Base-by-base conservation (phyloP, 2,329 filamentous ascomycete genomes). In the Pezicula neosporulosa region DNA sequence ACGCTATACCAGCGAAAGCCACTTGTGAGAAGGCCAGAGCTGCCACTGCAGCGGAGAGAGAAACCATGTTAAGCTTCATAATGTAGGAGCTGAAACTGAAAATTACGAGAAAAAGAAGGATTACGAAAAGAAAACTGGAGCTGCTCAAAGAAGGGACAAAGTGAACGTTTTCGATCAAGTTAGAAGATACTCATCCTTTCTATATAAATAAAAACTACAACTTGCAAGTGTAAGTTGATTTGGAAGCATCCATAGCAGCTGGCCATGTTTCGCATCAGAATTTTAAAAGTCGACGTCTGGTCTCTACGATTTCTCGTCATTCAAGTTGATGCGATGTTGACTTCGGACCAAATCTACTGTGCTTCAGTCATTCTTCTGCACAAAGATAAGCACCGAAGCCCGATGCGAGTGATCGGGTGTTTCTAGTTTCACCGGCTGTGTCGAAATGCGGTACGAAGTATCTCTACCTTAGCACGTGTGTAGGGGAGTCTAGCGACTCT, bases 11-110 rank as follows among this genome's bases (percentile, higher is more conserved):
- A n/a, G 42, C 42, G 9, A 28, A 43, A 24, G 41, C 21, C 41
- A 21, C 16, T 27, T 43, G 41, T 8, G 41, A 43, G 21, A 43
- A 27, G 15, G 24, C 15, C 16, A 16, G 36, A 47, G 33, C 16
- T 24, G 37, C 44, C 19, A 50, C 21, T 50, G 48, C 44, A 21
- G 39, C 45, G 24, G 48, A 42, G 35, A 50, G 35, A 19, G 47
- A 35, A n/a, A 48, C 24, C 27, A 38, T 24, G 21, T 44, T 18
- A 16, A 50, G 28, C 18, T 41, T 44, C 51, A 54, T 54, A 12
- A n/a, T 35, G 28, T 21, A 21, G 15, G 19, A 13, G 9, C 10
- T 38, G 15, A 46, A 24, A 28, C 7, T 10, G n/a, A 50, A 35
- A 44, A 44, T 13, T 41, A 33, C n/a, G 27, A 37, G 35, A 50